A percentile compares a stretch with the other conserved stretches of the same genome.
phyloP scores from a whole-genome alignment of 805 yeast species.

The Pichia membranifaciens region DNA sequence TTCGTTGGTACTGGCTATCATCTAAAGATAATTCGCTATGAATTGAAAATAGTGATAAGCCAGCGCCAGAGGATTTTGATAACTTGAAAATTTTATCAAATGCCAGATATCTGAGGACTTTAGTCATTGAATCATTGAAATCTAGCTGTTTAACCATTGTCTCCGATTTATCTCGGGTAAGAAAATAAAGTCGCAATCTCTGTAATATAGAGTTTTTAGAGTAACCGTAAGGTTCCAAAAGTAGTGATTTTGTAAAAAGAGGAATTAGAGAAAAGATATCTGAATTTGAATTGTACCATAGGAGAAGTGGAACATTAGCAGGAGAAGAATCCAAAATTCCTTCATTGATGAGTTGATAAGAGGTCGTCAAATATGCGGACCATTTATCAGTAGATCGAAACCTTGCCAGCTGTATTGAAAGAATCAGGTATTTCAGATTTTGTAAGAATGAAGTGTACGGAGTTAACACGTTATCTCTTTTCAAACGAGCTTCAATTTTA shows the following conservation, averaged over 20 bases:
- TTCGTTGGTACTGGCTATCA: constrained; percentile 1
- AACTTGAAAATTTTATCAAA: background rate
- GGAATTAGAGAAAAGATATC: background rate
- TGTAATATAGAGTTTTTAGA: background rate
- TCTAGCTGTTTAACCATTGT: too few species aligned
- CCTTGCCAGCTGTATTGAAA: background rate
- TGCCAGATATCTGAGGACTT: background rate
- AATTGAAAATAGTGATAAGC: too few species aligned
- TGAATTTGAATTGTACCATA: background rate
- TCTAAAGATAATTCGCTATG: too few species aligned
- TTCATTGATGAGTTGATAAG: constrained; percentile 2
- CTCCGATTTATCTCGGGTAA: background rate
- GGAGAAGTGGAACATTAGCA: background rate
- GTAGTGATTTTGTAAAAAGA: background rate
- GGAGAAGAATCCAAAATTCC: background rate
- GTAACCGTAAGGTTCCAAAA: constrained; percentile 9
- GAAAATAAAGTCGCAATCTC: background rate
- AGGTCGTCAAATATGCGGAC: background rate
- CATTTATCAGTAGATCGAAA: background rate
- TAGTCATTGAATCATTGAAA: background rate
- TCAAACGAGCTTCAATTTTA: background rate
- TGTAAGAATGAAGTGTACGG: background rate
- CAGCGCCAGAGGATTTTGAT: background rate
- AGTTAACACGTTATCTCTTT: background rate
- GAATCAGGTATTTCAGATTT: background rate